Evolutionary conservation across 129 eudicot species (phyloP), one percentile per base, ranked within the genome.

Genomic region (Logfia minima): DNA sequence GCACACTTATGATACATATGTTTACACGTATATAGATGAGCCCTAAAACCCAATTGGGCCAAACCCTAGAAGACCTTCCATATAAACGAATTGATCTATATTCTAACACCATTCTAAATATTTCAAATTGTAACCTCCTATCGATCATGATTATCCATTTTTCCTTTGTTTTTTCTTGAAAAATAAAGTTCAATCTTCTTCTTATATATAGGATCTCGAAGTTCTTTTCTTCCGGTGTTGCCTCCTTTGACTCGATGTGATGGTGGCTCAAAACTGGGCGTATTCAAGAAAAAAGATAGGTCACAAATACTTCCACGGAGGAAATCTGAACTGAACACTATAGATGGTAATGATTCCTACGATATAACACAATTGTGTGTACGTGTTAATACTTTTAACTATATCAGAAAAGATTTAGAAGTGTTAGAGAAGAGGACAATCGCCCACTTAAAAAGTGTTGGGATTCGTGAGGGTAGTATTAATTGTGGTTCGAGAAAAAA

Each of bases 201-300:
- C 16, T 72, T 79, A 71, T 41, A 37, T 56, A 70, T 81, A 92
- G 98, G 98, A 76, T 81, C 96, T 43, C 84, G 87, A 75, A 78
- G 51, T 61, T 69, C 85, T 52, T 92, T 58, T 74, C 41, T 90
- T 66, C 98, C 96, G 5, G 55, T 72, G 19, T 76, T 90, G 86
- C 96, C 93, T 60, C 84, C 86, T n/a, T 83, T 92, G 80, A 92
- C 98, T 19, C 76, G 98, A 79, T 92, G 92, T 74, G 45, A 77
- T 63, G 79, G 84, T 59, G 87, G 93, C 21, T 92, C 98, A 70
- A 92, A 86, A 74, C 87, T 89, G 39, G 79, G 84, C 22, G 89
- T 90, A 51, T 90, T 92, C 68, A 89, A 80, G 86, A 89, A 84
- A 83, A 92, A 72, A 82, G 98, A 92, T 13, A 80, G 88, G 69